phyloP scores from a whole-genome alignment of 2,329 filamentous ascomycete species.

The Phyllosticta citrichinensis region DNA sequence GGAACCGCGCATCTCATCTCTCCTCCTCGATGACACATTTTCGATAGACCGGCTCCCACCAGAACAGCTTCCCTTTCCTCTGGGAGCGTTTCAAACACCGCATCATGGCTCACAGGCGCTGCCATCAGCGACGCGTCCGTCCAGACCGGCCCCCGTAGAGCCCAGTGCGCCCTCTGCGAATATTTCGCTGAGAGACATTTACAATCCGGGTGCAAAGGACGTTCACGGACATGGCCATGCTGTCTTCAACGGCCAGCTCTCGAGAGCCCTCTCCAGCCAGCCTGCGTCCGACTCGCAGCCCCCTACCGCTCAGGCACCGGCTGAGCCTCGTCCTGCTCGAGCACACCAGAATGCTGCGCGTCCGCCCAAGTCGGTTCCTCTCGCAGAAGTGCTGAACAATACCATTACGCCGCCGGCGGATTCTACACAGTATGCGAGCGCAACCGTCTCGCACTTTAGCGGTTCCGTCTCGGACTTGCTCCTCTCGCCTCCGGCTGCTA shows the following conservation, averaged over 20 bases:
- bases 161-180: constrained; percentile 6
- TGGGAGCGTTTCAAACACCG: constrained; percentile 3
- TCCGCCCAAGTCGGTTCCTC: constrained; percentile 20
- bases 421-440: neutral
- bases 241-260: neutral
- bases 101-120: constrained; percentile 1
- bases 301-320: neutral
- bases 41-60: constrained; percentile 4
- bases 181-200: constrained; percentile 5
- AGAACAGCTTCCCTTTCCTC: constrained; percentile 9
- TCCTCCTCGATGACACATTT: constrained; percentile 9
- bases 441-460: neutral
- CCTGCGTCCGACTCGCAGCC: neutral
- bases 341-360: neutral
- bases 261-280: neutral
- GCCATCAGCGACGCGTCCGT: neutral
- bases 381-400: constrained; percentile 25
- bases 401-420: neutral
- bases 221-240: constrained; percentile 1
- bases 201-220: constrained; percentile 5
- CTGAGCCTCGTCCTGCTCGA: neutral
- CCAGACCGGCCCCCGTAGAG: constrained; percentile 11
- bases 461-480: constrained; percentile 1
- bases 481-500: neutral
- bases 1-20: constrained; percentile 10